Evolutionary conservation across 1,284 basidiomycete species (phyloP), one percentile per base, ranked within the genome.

Genomic region (Malassezia caprae): DNA sequence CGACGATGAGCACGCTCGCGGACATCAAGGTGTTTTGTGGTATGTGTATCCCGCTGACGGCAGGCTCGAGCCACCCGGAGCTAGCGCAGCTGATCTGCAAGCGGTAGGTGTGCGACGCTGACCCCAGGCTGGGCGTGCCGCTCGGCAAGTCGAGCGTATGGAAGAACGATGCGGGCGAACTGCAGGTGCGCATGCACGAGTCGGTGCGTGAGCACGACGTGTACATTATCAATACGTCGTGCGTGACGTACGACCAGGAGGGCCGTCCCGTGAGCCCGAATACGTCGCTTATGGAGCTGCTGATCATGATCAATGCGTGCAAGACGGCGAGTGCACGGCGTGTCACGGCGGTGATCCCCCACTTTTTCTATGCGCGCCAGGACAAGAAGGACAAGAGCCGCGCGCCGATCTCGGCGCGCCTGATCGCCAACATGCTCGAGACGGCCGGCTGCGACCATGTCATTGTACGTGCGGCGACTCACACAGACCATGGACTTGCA

Each of bases 301-400:
- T 93, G 76, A 98, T 98, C 76, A 96, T 98, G 91, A 94, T 96
- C 69, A 93, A 98, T 76, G 93, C 94, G 13, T 96, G 94, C 83
- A 96, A 94, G 65, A 73, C 76, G 46, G 73, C 75, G 7, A 91
- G 88, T 62, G 91, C 93, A 50, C 87, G 86, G 75, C 81, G 94
- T 63, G 96, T 98, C 74, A 96, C 93, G 17, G 93, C 93, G 27
- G 90, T 98, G 54, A 76, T 77, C 53, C 72, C 72, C 4, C 72
- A 74, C 63, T 74, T 74, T 48, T 73, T 69, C 61, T 73, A 74
- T 55, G 72, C 72, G 13, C 53, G 72, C 13, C 72, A 99, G 78
- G 94, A 99, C 80, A 98, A 98, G 78, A 99, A 98, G 79, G 94
- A 99, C 82, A 98, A 98, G 79, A 91, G 88, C 65, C 82, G 94